phyloP scores from a whole-genome alignment of 345 rosid species.

The Eucalyptus erythrocorys region DNA sequence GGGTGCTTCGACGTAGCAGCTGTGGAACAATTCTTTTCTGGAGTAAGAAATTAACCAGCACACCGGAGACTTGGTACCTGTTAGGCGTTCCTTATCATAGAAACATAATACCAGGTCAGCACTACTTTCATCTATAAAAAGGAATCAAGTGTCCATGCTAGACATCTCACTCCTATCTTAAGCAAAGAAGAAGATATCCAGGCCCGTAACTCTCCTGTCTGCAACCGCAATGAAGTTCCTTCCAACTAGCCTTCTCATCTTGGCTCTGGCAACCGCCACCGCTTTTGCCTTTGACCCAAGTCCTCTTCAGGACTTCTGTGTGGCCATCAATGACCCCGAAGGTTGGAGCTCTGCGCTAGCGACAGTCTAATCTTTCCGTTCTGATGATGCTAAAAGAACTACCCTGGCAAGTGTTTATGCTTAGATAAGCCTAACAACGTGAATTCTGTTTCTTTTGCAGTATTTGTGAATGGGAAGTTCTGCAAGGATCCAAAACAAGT shows the following conservation, averaged over 20 bases:
- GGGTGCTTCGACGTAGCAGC: background rate
- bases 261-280: background rate
- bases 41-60: background rate
- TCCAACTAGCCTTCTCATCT: background rate
- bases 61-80: background rate
- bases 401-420: background rate
- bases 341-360: background rate
- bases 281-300: background rate
- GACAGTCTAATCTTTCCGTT: no score
- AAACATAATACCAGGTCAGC: background rate
- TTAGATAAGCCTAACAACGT: no score
- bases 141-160: background rate
- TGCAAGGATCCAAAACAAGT: constrained; percentile 11
- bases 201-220: background rate
- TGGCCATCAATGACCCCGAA: background rate
- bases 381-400: no score
- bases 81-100: background rate
- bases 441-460: background rate
- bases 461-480: constrained; percentile 7
- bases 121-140: background rate
- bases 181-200: background rate
- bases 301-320: constrained; percentile 16
- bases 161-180: background rate
- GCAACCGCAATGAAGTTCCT: background rate
- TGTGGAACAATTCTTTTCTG: background rate